A percentile compares a stretch with the other conserved stretches of the same genome.
These are phyloP conservation scores for Coemansia sp. DNA, from an alignment of 192 early-diverging fungal species.

Conservation along the genomic window DNA sequence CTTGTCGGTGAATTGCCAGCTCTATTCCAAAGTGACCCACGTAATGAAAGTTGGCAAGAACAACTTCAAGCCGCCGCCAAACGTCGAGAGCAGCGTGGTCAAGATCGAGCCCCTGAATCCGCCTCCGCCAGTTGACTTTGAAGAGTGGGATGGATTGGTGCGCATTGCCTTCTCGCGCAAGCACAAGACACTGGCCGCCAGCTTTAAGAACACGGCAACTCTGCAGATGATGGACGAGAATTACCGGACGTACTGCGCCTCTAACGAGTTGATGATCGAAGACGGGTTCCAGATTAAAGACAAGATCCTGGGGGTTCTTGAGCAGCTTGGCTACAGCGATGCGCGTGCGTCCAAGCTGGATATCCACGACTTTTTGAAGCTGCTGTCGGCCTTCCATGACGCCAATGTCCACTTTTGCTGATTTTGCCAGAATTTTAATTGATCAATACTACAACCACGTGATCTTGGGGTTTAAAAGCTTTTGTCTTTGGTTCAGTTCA, in stretches of 20 bases:
- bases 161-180: constrained; percentile 91
- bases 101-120: constrained; percentile 90
- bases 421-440: too few species aligned
- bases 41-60: constrained; percentile 98
- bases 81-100: constrained; percentile 96
- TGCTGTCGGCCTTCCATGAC: constrained; percentile 86
- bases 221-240: constrained; percentile 93
- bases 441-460: background rate
- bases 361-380: constrained; percentile 90
- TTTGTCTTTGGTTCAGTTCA: too few species aligned
- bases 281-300: constrained; percentile 84
- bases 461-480: background rate
- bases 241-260: constrained; percentile 89
- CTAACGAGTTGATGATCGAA: constrained; percentile 77
- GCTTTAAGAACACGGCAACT: constrained; percentile 84
- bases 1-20: constrained; percentile 89
- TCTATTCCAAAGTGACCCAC: constrained; percentile 91
- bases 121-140: constrained; percentile 90
- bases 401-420: constrained; percentile 90
- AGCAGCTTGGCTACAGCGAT: constrained; percentile 64
- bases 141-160: constrained; percentile 97
- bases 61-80: constrained; percentile 96
- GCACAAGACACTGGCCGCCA: constrained; percentile 89
- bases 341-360: constrained; percentile 88
- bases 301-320: constrained; percentile 73